Base-by-base conservation (phyloP, 2,329 filamentous ascomycete genomes). In the Penicillium griseofulvum region DNA sequence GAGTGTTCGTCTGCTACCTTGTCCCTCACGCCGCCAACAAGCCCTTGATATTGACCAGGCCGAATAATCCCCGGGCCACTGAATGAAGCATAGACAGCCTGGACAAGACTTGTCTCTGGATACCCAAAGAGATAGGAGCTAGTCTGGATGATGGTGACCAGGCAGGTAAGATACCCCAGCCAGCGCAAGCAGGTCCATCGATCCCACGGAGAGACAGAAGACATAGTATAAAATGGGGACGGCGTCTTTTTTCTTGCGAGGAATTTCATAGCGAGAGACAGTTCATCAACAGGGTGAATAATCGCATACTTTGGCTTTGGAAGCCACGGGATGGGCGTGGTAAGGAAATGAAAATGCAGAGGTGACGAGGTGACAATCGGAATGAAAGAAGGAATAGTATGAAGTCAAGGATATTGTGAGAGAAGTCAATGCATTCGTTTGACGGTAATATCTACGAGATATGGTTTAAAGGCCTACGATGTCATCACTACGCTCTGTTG, bases 401-500 rank as follows among this genome's bases (percentile, higher is more conserved):
- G 17, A 29, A 19, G 17, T 5, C 6, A 49, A 24, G 9, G 3
- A 17, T 42, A 33, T 49, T 31, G 17, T 16, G 37, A 12, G 19
- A 33, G 10, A 26, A 6, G 6, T 12, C n/a, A 42, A 31, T 9
- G 26, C 7, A 19, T 22, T 1, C 16, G 28, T 22, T 45, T 45
- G 8, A 33, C n/a, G 0, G n/a, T 44, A 44, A 22, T n/a, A 44
- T 31, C 26, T 44, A 44, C 26, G 11, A 29, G 26, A 24, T 16
- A 24, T 19, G 12, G 26, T 14, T 43, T 14, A 16, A 14, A 17
- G 51, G 16, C 14, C 22, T 45, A 54, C 51, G 53, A 63, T 62
- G 59, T 63, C 61, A 62, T 62, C 49, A 58, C 51, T 57, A 62
- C 55, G 59, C 55, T 49, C 47, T 43, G 38, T 45, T 59, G 59